phyloP scores from a whole-genome alignment of 148 eudicot species.

The Rhododendron simsii region DNA sequence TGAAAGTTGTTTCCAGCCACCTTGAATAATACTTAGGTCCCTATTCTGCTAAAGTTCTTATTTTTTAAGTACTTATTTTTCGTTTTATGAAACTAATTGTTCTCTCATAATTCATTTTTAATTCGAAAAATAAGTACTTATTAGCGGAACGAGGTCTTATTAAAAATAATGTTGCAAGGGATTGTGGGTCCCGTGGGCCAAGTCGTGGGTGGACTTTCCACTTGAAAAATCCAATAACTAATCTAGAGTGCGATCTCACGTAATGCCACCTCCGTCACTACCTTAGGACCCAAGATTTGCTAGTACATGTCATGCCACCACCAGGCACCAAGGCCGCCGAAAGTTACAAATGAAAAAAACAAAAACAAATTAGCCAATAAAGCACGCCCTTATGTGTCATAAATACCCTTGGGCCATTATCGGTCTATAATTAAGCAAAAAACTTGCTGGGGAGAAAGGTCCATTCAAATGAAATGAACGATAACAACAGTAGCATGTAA shows the following conservation, averaged over 20 bases:
- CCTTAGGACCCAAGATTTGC: background rate
- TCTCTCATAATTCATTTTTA: too few relatives aligned
- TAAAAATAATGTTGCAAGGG: background rate
- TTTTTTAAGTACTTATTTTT: too few relatives aligned
- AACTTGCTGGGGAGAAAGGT: background rate
- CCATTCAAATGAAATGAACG: background rate
- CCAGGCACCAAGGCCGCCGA: background rate
- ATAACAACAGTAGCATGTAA: too few relatives aligned
- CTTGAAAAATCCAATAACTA: background rate
- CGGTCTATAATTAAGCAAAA: background rate
- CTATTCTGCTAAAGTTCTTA: rapidly evolving
- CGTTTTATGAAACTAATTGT: rapidly evolving
- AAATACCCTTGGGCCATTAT: background rate
- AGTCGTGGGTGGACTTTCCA: background rate
- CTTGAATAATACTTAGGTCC: too few relatives aligned
- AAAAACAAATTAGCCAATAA: background rate
- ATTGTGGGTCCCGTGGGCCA: background rate
- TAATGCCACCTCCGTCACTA: background rate
- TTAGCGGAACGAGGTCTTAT: background rate
- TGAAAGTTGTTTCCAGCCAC: background rate
- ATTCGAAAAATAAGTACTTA: too few relatives aligned
- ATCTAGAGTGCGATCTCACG: background rate
- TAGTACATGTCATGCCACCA: background rate
- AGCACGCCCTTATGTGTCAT: background rate
- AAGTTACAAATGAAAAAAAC: background rate